Evolutionary conservation across 108 stramenopile species (phyloP).

Genomic region (Parmales sp.): DNA sequence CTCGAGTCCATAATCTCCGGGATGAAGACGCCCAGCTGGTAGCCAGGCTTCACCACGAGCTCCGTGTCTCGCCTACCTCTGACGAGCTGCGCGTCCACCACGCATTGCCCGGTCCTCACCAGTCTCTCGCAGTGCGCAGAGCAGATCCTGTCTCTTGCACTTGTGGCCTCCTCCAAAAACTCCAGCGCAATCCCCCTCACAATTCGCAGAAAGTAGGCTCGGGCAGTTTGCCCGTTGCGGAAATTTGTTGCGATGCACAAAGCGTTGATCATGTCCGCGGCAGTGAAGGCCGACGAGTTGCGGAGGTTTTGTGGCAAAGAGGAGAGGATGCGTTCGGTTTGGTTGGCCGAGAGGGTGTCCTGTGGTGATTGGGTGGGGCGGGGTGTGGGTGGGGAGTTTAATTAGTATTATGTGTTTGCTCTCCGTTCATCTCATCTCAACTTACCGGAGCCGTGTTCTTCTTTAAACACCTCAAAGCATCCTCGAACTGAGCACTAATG

Average conservation of each 20-base stretch:
- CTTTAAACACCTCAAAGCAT: conserved; percentile 71
- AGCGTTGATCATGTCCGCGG: conserved; percentile 81
- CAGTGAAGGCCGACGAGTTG: conserved; percentile 65
- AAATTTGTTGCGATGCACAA: conserved; percentile 83
- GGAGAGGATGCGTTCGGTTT: conserved; percentile 62
- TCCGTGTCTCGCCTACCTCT: conserved; percentile 74
- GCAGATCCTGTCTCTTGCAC: conserved; percentile 79
- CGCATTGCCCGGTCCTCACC: conserved; percentile 67
- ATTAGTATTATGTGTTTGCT: neutral
- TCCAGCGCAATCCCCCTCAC: conserved; percentile 76
- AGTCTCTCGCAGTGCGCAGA: conserved; percentile 77
- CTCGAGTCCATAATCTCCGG: conserved; percentile 69
- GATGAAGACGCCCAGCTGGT: conserved; percentile 80
- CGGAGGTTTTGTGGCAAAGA: conserved; percentile 78
- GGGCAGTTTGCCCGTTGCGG: conserved; percentile 52
- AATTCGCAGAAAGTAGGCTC: conserved; percentile 78
- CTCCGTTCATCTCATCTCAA: neutral
- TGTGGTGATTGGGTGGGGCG: no score
- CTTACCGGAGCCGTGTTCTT: conserved; percentile 63
- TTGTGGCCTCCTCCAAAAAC: conserved; percentile 79
- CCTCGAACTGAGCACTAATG: conserved; percentile 82
- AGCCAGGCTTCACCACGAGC: conserved; percentile 64
- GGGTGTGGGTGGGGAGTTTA: no score
- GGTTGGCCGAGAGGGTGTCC: no score
- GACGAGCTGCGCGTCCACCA: conserved; percentile 66